phyloP scores from a whole-genome alignment of 352 stramenopile species.

The Globisporangium paroecandrum region DNA sequence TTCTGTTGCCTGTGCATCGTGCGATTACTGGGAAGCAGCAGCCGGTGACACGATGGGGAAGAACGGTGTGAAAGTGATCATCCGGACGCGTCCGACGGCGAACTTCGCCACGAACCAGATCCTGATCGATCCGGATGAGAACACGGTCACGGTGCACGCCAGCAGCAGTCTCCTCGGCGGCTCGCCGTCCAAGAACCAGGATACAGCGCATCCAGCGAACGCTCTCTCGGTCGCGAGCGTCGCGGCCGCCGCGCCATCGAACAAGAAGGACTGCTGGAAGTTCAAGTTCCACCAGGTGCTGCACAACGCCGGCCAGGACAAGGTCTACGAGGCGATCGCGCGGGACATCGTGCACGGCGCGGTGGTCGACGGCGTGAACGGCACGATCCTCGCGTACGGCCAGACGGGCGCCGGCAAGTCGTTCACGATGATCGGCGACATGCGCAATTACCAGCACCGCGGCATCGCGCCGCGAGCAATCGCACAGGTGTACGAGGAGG shows the following conservation, averaged over 20 bases:
- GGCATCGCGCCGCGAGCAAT: conserved; percentile 86
- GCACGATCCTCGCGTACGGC: conserved; percentile 79
- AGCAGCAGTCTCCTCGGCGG: conserved; percentile 16
- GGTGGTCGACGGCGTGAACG: conserved; percentile 86
- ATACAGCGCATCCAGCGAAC: conserved; percentile 6
- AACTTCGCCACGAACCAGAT: conserved; percentile 75
- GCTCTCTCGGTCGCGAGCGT: conserved; percentile 11
- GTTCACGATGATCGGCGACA: conserved; percentile 92
- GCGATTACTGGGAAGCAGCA: no score
- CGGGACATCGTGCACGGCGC: conserved; percentile 86
- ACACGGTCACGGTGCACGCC: conserved; percentile 57
- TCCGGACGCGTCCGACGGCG: conserved; percentile 73
- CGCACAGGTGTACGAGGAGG: conserved; percentile 87
- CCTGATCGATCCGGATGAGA: conserved; percentile 77
- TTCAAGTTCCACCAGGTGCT: conserved; percentile 93
- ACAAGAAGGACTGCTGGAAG: conserved; percentile 80
- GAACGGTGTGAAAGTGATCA: conserved; percentile 84
- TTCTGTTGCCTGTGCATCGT: no score
- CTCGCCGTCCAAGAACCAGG: conserved; percentile 31
- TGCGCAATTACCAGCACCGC: conserved; percentile 88
- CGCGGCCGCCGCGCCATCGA: conserved; percentile 39
- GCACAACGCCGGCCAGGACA: conserved; percentile 89
- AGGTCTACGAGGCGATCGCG: conserved; percentile 88
- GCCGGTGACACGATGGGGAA: conserved; percentile 27
- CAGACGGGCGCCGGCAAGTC: conserved; percentile 92